A percentile compares a stretch with the other conserved stretches of the same genome.
Conservation (phyloP, 2,329 filamentous ascomycete species). For the Beauveria varroae region DNA sequence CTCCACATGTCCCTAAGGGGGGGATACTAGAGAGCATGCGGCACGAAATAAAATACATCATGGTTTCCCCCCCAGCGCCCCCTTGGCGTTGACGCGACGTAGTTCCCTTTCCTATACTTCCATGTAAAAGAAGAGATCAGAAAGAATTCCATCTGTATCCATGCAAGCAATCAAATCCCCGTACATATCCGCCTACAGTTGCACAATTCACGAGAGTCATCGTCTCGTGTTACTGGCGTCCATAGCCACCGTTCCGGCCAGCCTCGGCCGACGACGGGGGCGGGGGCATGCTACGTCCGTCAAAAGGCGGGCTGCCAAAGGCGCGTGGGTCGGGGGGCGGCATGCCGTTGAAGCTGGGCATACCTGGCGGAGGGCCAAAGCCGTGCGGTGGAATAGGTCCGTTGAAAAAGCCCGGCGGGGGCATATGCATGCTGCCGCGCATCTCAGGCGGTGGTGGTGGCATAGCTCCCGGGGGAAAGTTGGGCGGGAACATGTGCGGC, state of each 20-base stretch:
- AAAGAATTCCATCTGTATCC: neutral
- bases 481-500: constrained; percentile 55
- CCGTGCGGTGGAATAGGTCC: constrained; percentile 40
- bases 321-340: constrained; percentile 38
- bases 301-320: constrained; percentile 42
- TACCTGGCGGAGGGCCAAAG: constrained; percentile 47
- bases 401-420: constrained; percentile 51
- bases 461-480: constrained; percentile 45
- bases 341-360: constrained; percentile 49
- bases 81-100: no score
- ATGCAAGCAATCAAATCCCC: neutral
- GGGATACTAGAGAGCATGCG: neutral
- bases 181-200: no score
- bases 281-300: constrained; percentile 48
- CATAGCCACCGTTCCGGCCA: constrained; percentile 3
- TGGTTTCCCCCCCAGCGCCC: neutral
- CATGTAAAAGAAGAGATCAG: neutral
- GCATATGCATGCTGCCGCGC: constrained; percentile 46
- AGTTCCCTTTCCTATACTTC: neutral
- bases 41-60: neutral
- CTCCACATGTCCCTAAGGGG: neutral
- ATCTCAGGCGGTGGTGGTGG: constrained; percentile 40
- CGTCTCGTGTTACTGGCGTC: neutral
- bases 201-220: no score
- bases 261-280: constrained; percentile 19